Percentiles rank a stretch among this genome's conserved stretches.
These are phyloP conservation scores for Phytophthora kernoviae DNA, from an alignment of 352 stramenopile genomes.

Conservation along the genomic window DNA sequence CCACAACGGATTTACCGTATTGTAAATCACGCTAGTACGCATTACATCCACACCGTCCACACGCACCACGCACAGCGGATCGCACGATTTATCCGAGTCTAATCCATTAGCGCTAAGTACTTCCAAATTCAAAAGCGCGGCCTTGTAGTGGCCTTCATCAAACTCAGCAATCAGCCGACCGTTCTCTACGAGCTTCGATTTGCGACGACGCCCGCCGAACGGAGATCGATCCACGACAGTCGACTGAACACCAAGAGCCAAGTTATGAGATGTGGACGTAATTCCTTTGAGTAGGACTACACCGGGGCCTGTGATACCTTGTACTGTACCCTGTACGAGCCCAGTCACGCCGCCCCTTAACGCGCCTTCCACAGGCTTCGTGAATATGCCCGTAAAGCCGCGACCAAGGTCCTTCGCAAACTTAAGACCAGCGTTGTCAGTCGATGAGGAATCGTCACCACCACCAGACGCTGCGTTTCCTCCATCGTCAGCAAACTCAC, in stretches of 20 bases:
- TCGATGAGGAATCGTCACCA: slow-evolving; percentile 36
- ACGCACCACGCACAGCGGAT: slow-evolving; percentile 77
- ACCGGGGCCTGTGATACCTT: slow-evolving; percentile 78
- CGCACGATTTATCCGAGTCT: slow-evolving; percentile 76
- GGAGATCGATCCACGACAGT: slow-evolving; percentile 81
- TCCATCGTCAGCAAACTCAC: slow-evolving; percentile 72
- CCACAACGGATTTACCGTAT: slow-evolving; percentile 85
- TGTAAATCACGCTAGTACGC: slow-evolving; percentile 82
- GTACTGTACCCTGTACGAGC: slow-evolving; percentile 77
- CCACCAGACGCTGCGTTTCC: slow-evolving; percentile 17
- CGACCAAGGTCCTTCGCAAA: slow-evolving; percentile 88
- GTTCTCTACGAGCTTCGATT: slow-evolving; percentile 73
- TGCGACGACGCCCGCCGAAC: slow-evolving; percentile 76
- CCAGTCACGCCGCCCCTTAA: slow-evolving; percentile 80
- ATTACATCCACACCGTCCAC: slow-evolving; percentile 73
- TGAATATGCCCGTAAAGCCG: slow-evolving; percentile 87
- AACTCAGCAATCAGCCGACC: slow-evolving; percentile 70
- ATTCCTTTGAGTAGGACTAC: slow-evolving; percentile 84
- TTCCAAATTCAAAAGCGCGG: slow-evolving; percentile 64
- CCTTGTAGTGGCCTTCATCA: slow-evolving; percentile 64
- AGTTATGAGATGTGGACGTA: slow-evolving; percentile 83
- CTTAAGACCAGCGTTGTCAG: slow-evolving; percentile 70
- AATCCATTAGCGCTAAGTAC: slow-evolving; percentile 75
- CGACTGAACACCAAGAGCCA: slow-evolving; percentile 79
- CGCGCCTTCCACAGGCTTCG: slow-evolving; percentile 84